These are phyloP conservation scores for Lippia alba DNA, from an alignment of 305 asterid species.

Conservation along the genomic window DNA sequence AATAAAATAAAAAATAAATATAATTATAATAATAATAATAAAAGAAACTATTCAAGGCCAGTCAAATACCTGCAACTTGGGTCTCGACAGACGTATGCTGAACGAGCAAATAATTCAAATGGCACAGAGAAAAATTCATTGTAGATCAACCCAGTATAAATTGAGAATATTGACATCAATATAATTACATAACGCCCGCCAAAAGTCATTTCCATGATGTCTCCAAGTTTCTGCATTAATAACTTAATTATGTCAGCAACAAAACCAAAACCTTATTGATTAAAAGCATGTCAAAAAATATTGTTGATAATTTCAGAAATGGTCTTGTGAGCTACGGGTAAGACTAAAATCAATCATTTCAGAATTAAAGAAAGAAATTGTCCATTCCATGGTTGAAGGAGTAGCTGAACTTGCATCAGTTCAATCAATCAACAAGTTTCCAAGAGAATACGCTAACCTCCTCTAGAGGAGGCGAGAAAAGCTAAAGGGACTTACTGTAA, in stretches of 20 bases:
- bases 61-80: conserved; percentile 77
- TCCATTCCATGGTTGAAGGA: conserved; percentile 18
- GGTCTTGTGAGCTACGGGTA: conserved; percentile 8
- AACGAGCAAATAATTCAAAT: conserved; percentile 73
- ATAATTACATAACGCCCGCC: conserved; percentile 93
- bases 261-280: conserved; percentile 19
- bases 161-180: conserved; percentile 88
- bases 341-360: conserved; percentile 16
- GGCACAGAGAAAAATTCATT: conserved; percentile 93
- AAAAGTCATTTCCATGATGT: conserved; percentile 90
- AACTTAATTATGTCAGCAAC: conserved; percentile 30
- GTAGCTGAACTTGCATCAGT: conserved; percentile 18
- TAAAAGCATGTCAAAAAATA: conserved; percentile 13
- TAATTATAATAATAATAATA: conserved; percentile 23
- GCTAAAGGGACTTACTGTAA: not conserved
- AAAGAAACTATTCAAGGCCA: conserved; percentile 6
- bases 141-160: conserved; percentile 89
- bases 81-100: conserved; percentile 90
- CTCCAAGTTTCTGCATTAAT: conserved; percentile 89
- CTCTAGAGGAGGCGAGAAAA: not conserved
- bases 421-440: conserved; percentile 19
- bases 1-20: not conserved
- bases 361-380: conserved; percentile 11
- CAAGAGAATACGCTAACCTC: conserved; percentile 4
- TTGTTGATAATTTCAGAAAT: conserved; percentile 16